Conservation (phyloP, 176 grass and related monocot species). For the Chrysopogon serrulatus region DNA sequence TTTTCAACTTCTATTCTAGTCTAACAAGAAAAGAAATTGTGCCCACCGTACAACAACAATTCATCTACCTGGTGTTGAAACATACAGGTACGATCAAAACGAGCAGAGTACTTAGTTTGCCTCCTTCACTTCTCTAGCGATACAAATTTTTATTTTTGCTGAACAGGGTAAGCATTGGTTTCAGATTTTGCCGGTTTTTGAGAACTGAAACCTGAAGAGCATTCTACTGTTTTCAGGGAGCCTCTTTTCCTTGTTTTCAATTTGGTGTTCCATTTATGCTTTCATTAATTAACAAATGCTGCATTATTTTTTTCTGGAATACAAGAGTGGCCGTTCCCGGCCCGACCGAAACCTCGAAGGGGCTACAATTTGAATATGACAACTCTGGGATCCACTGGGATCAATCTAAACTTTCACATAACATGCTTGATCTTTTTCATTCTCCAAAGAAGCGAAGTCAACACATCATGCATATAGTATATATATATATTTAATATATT, state of each 20-base stretch:
- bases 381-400: too few relatives aligned
- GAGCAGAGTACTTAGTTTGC: neutral
- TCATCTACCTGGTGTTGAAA: neutral
- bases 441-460: constrained; percentile 19
- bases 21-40: neutral
- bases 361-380: too few relatives aligned
- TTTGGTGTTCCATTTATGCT: neutral
- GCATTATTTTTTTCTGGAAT: too few relatives aligned
- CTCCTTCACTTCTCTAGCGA: neutral
- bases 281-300: neutral
- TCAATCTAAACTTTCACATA: too few relatives aligned
- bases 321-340: too few relatives aligned
- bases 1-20: neutral
- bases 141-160: neutral
- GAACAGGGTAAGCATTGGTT: neutral
- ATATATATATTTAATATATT: neutral
- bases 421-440: neutral
- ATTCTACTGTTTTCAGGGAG: constrained; percentile 27
- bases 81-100: neutral
- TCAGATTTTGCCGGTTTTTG: neutral
- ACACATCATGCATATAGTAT: neutral
- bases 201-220: neutral
- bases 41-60: neutral
- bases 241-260: constrained; percentile 25
- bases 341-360: too few relatives aligned